Evolutionary conservation across 345 rosid genomes (phyloP).

Genomic region (Geranium rotundifolium): DNA sequence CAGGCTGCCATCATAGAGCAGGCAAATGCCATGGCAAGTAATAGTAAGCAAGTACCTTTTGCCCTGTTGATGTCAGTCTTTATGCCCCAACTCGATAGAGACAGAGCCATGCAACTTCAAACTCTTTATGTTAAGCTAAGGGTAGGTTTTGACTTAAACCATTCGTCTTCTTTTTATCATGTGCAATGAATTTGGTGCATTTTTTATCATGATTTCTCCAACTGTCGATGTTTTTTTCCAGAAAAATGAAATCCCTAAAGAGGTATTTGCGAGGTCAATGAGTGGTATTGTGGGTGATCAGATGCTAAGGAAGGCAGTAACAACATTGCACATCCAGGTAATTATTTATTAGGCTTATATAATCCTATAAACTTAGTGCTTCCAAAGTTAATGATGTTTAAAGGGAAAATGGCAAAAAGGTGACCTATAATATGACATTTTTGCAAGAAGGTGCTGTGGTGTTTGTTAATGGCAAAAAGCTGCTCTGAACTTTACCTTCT

Average conservation of each 20-base stretch:
- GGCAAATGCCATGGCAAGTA: slow-evolving; percentile 29
- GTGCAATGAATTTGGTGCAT: background rate
- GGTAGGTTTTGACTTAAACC: slow-evolving; percentile 23
- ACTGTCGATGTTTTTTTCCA: slow-evolving; percentile 18
- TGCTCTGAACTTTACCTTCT: no score
- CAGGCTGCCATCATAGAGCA: slow-evolving; percentile 45
- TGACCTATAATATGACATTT: no score
- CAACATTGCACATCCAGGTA: slow-evolving; percentile 67
- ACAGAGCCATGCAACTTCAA: slow-evolving; percentile 86
- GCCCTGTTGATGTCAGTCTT: slow-evolving; percentile 65
- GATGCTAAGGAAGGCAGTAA: slow-evolving; percentile 73
- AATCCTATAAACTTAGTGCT: background rate
- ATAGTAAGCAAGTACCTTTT: slow-evolving; percentile 68
- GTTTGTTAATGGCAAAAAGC: no score
- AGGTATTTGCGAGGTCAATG: slow-evolving; percentile 75
- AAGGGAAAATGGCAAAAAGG: no score
- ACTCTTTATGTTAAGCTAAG: slow-evolving; percentile 59
- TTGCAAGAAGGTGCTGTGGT: no score
- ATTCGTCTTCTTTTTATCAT: no score
- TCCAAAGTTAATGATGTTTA: background rate
- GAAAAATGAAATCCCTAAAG: slow-evolving; percentile 86
- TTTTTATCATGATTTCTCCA: slow-evolving; percentile 4
- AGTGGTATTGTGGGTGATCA: slow-evolving; percentile 82
- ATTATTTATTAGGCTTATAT: slow-evolving; percentile 8
- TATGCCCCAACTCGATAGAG: slow-evolving; percentile 74